A percentile compares a stretch with the other conserved stretches of the same genome.
phyloP scores from a whole-genome alignment of 1,284 basidiomycete species.

The Cutaneotrichosporon cavernicola region DNA sequence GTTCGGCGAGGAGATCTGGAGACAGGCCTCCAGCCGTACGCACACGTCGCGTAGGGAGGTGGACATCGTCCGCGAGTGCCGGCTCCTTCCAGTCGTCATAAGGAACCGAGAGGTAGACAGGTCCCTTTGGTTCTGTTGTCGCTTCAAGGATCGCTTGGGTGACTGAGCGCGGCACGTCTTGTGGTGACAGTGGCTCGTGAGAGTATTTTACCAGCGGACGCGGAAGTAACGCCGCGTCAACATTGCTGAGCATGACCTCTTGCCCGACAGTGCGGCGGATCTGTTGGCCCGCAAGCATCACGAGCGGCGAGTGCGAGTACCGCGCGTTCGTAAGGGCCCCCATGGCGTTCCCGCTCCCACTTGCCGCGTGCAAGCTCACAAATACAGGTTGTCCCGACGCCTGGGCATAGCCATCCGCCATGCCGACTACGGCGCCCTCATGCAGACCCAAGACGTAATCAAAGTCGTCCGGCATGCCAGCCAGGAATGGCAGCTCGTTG shows the following conservation, averaged over 20 bases:
- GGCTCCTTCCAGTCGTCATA: slow-evolving; percentile 19
- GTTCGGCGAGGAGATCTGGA: not conserved
- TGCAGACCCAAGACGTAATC: slow-evolving; percentile 23
- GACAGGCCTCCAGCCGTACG: not conserved
- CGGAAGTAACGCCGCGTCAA: slow-evolving; percentile 15
- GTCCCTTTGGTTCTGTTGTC: slow-evolving; percentile 10
- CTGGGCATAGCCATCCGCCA: slow-evolving; percentile 23
- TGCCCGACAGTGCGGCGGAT: slow-evolving; percentile 20
- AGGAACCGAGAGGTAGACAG: slow-evolving; percentile 19
- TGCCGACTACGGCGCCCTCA: slow-evolving; percentile 16
- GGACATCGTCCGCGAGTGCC: slow-evolving; percentile 10
- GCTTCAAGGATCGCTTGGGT: slow-evolving; percentile 18
- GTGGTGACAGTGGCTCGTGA: slow-evolving; percentile 15
- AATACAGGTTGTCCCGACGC: slow-evolving; percentile 12
- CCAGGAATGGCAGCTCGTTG: slow-evolving; percentile 25
- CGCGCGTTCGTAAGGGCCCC: slow-evolving; percentile 22
- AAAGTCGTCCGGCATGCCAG: slow-evolving; percentile 17
- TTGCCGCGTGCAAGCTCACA: slow-evolving; percentile 19
- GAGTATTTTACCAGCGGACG: slow-evolving; percentile 17
- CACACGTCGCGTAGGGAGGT: slow-evolving; percentile 6
- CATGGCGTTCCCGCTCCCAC: slow-evolving; percentile 22
- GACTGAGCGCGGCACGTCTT: slow-evolving; percentile 18
- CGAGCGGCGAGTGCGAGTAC: slow-evolving; percentile 20
- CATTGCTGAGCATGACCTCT: slow-evolving; percentile 23
- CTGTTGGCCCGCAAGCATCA: slow-evolving; percentile 24